Evolutionary conservation across 1,139 yeast species (phyloP).

Genomic region (Lodderomyces oxycetoniae): DNA sequence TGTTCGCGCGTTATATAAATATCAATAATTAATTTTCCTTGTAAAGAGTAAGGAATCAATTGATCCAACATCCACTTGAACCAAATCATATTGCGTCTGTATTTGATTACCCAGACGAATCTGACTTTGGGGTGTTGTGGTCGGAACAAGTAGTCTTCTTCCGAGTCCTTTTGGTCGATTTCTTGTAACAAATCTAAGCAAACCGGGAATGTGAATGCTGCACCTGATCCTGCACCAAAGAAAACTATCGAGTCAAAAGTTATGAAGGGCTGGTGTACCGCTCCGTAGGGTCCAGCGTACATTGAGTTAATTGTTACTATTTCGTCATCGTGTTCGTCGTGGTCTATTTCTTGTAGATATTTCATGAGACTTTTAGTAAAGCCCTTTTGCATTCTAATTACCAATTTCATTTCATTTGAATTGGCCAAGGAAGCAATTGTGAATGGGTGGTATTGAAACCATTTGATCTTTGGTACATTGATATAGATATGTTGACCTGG

Average conservation of each 20-base stretch:
- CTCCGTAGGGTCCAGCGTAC: constrained; percentile 46
- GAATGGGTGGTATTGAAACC: constrained; percentile 45
- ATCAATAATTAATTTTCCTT: constrained; percentile 21
- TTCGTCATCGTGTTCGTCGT: constrained; percentile 8
- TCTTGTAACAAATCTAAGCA: constrained; percentile 37
- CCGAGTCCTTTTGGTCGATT: constrained; percentile 21
- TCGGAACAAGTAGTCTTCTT: constrained; percentile 30
- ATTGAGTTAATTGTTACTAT: constrained; percentile 23
- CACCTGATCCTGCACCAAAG: constrained; percentile 46
- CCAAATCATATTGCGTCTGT: constrained; percentile 32
- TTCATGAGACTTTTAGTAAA: constrained; percentile 36
- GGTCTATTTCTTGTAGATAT: constrained; percentile 10
- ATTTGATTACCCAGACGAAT: constrained; percentile 34
- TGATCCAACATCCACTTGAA: constrained; percentile 32
- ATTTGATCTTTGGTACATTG: constrained; percentile 33
- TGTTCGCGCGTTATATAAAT: constrained; percentile 19
- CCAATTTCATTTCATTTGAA: constrained; percentile 34
- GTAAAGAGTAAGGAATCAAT: constrained; percentile 19
- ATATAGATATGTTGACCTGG: constrained; percentile 46
- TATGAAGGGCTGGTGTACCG: constrained; percentile 36
- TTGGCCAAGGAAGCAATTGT: constrained; percentile 39
- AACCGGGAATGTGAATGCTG: constrained; percentile 43
- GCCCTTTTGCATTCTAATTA: constrained; percentile 39
- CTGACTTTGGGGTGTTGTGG: constrained; percentile 25
- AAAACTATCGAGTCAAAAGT: constrained; percentile 38